Base-by-base conservation (phyloP, 2,329 filamentous ascomycete genomes). In the Cladophialophora exuberans region DNA sequence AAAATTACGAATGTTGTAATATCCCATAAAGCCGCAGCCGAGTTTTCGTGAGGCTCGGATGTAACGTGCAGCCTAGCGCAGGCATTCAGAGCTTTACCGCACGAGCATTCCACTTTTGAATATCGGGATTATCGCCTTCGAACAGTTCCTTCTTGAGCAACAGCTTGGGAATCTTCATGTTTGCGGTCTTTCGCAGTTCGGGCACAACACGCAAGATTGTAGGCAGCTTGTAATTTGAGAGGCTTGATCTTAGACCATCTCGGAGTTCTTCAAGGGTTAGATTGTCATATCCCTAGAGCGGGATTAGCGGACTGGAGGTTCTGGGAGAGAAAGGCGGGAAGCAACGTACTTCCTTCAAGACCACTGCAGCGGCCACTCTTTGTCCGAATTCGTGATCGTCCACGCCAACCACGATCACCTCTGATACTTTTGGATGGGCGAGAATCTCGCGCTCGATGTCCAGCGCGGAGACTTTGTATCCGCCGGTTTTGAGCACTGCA, bases 161-260 rank as follows among this genome's bases (percentile, higher is more conserved):
- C 62, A 77, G 77, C 66, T 79, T 79, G 48, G 75, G 69, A 15
- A 79, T 73, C 64, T 79, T 79, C 0, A 75, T 74, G 1, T 73
- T 78, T 1, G 63, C 70, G 10, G 70, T 73, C 61, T 79, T 79
- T 2, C 75, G 75, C 23, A 79, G 61, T 61, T 79, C 76, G 4
- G 68, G 69, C 2, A 75, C 64, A 22, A 79, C 64, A 4, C 73
- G 65, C 31, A 78, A 60, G 10, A 78, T 54, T 2, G 75, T 78
- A 2, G 76, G 76, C 65, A 79, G 61, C 62, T 78, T 78, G 55
- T 78, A 78, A 3, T 72, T 70, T 3, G 75, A 73, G 20, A 79
- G 63, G 35, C 70, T 69, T 3, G 56, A 59, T 6, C 72, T 68
- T 5, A 80, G 65, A 59, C 80, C 74, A 26, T 64, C 50, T 53